Percentiles rank a stretch among this genome's conserved stretches.
These are phyloP conservation scores for Favolaschia claudopus DNA, from an alignment of 768 basidiomycete genomes.

Conservation along the genomic window DNA sequence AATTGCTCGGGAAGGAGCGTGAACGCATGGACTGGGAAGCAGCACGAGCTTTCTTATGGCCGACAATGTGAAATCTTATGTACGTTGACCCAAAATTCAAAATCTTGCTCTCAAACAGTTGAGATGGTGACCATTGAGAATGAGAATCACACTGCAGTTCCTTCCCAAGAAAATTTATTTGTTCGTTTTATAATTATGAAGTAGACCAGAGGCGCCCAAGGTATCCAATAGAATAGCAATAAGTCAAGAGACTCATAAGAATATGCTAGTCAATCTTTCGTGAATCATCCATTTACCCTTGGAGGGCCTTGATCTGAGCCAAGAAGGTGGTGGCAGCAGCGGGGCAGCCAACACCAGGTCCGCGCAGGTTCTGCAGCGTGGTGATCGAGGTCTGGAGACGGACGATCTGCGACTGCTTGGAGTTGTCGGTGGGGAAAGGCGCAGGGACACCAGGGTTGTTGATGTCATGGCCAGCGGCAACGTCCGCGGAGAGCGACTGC, in stretches of 20 bases:
- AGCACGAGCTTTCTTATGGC: conserved; percentile 41
- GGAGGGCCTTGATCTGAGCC: conserved; percentile 7
- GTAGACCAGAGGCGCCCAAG: no score
- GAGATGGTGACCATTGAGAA: no score
- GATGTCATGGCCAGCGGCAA: conserved; percentile 65
- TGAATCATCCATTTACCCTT: no score
- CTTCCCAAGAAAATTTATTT: no score
- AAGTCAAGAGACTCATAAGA: no score
- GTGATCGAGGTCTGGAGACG: conserved; percentile 67
- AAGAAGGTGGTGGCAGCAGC: conserved; percentile 64
- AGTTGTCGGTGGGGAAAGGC: conserved; percentile 69
- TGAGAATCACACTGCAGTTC: no score
- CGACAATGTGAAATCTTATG: background rate
- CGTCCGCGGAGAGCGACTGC: conserved; percentile 58
- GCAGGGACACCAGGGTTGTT: conserved; percentile 69
- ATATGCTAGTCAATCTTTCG: no score
- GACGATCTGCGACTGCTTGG: conserved; percentile 56
- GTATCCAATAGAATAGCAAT: no score
- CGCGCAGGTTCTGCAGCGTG: conserved; percentile 78
- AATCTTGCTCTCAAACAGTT: no score
- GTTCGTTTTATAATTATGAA: no score
- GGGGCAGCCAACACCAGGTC: conserved; percentile 74
- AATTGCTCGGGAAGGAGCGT: conserved; percentile 67
- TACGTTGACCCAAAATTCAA: no score
- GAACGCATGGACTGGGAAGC: conserved; percentile 81